Evolutionary conservation across 768 basidiomycete species (phyloP).

Genomic region (Bullera alba): DNA sequence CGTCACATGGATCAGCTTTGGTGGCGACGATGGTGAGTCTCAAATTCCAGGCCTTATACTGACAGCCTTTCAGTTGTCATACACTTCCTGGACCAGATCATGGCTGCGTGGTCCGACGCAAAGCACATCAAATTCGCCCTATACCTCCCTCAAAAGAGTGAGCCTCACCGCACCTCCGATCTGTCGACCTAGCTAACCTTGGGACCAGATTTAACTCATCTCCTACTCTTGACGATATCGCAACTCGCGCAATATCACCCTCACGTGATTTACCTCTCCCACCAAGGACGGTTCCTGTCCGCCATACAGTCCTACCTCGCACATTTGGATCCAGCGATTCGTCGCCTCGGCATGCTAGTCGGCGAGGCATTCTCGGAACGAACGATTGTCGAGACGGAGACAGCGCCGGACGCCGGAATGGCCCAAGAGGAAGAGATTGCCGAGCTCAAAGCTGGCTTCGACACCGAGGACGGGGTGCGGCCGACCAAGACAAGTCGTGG

Average conservation of each 20-base stretch:
- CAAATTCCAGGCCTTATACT: slow-evolving; percentile 44
- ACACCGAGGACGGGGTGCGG: background rate
- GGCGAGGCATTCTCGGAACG: slow-evolving; percentile 58
- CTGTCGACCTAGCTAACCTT: background rate
- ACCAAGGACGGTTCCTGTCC: slow-evolving; percentile 54
- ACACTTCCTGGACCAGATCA: slow-evolving; percentile 33
- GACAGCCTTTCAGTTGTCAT: slow-evolving; percentile 18
- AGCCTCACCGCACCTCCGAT: slow-evolving; percentile 32
- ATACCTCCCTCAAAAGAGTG: slow-evolving; percentile 68
- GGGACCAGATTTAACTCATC: slow-evolving; percentile 60
- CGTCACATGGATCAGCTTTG: background rate
- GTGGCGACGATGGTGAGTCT: background rate
- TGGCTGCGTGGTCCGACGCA: slow-evolving; percentile 66
- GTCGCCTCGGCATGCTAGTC: slow-evolving; percentile 84
- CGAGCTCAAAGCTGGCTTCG: background rate
- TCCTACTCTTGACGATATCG: slow-evolving; percentile 62
- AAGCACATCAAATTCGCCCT: slow-evolving; percentile 76
- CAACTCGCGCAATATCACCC: slow-evolving; percentile 56
- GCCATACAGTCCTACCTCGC: slow-evolving; percentile 68
- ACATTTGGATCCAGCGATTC: slow-evolving; percentile 66
- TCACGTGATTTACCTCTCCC: slow-evolving; percentile 40
- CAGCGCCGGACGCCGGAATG: slow-evolving; percentile 27
- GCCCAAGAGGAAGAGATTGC: slow-evolving; percentile 21
- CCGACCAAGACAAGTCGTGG: background rate
- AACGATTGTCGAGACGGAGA: slow-evolving; percentile 25